These are phyloP conservation scores for Trichophaea hybrida DNA, from an alignment of 2,329 filamentous ascomycete genomes.

Conservation along the genomic window DNA sequence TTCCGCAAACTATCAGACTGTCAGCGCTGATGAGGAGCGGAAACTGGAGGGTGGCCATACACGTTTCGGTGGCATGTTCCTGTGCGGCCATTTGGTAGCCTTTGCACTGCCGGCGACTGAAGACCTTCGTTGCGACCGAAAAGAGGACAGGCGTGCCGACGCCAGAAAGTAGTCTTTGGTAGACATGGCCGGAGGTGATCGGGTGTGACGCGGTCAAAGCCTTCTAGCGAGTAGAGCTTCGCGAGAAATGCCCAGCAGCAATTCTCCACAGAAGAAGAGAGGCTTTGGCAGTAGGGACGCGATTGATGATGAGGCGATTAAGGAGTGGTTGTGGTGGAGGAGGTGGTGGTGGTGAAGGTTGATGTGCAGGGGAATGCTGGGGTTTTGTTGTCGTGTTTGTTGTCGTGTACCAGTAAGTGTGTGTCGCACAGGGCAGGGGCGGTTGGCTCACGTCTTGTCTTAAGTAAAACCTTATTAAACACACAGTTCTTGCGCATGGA, in stretches of 20 bases:
- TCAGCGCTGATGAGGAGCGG: not conserved
- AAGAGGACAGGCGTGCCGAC: slow-evolving; percentile 55
- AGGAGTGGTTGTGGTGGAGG: too few species aligned
- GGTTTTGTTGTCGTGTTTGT: not conserved
- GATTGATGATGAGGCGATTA: too few species aligned
- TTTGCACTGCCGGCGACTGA: slow-evolving; percentile 49
- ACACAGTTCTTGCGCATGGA: too few species aligned
- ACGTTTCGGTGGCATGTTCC: slow-evolving; percentile 47
- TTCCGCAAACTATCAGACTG: slow-evolving; percentile 53
- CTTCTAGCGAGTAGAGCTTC: too few species aligned
- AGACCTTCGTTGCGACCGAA: slow-evolving; percentile 57
- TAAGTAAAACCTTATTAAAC: too few species aligned
- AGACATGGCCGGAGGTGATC: not conserved
- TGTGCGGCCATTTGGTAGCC: slow-evolving; percentile 61
- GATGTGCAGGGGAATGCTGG: too few species aligned
- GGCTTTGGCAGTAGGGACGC: too few species aligned
- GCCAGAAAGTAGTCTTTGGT: not conserved
- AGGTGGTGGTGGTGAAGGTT: too few species aligned
- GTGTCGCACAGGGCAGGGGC: too few species aligned
- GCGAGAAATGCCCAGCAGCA: too few species aligned
- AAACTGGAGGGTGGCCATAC: slow-evolving; percentile 15
- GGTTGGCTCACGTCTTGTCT: too few species aligned
- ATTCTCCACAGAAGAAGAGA: too few species aligned
- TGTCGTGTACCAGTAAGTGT: not conserved
- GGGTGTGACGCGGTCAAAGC: not conserved